Evolutionary conservation across 73 alveolate species (phyloP).

Genomic region (Paramecium bursaria): DNA sequence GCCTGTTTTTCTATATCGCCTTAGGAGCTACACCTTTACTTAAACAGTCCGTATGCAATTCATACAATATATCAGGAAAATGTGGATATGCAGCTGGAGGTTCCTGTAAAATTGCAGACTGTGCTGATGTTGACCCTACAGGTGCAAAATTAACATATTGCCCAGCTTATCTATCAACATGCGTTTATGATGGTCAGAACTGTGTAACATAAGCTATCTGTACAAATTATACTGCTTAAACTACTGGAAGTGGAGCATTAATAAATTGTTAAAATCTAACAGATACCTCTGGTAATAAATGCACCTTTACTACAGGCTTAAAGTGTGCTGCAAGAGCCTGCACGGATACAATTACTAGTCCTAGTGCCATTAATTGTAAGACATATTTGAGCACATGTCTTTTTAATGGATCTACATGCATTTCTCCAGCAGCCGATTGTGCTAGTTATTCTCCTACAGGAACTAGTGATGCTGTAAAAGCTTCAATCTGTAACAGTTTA

Average conservation of each 20-base stretch:
- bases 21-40: too few relatives aligned
- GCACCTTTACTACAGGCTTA: background rate
- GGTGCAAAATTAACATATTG: slow-evolving; percentile 22
- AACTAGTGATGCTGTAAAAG: background rate
- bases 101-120: too few relatives aligned
- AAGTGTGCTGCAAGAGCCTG: slow-evolving; percentile 11
- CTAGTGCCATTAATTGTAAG: slow-evolving; percentile 7
- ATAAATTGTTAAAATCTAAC: slow-evolving; percentile 12
- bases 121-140: too few relatives aligned
- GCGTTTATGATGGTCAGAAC: slow-evolving; percentile 1
- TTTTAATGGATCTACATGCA: slow-evolving; percentile 15
- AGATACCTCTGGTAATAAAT: background rate
- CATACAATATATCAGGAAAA: too few relatives aligned
- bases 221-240: background rate
- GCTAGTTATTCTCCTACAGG: background rate
- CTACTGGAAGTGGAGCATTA: too few relatives aligned
- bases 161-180: background rate
- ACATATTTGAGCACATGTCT: background rate
- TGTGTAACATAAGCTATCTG: slow-evolving; percentile 2
- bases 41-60: too few relatives aligned
- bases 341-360: background rate
- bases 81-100: too few relatives aligned
- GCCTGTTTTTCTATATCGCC: too few relatives aligned
- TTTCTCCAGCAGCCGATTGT: background rate
- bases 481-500: too few relatives aligned